Conservation (phyloP, 108 stramenopile genomes). For the Nitzschia sp. region DNA sequence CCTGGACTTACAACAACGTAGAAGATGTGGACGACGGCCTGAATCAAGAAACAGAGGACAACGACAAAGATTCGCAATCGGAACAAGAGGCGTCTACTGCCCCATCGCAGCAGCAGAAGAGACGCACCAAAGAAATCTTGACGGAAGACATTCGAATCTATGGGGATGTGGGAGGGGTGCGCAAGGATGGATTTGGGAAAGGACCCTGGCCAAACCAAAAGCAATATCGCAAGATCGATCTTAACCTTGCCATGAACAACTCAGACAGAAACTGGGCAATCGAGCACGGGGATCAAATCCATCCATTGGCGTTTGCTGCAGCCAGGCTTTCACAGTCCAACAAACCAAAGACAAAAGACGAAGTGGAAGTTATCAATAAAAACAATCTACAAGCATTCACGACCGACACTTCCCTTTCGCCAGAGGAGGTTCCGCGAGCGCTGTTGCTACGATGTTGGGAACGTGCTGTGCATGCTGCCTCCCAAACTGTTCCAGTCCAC, state of each 20-base stretch:
- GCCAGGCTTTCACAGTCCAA: slow-evolving; percentile 28
- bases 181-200: background rate
- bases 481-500: slow-evolving; percentile 6
- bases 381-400: slow-evolving; percentile 7
- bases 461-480: slow-evolving; percentile 45
- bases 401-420: slow-evolving; percentile 16
- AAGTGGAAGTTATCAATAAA: background rate
- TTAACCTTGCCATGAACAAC: background rate
- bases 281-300: slow-evolving; percentile 37
- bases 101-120: background rate
- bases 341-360: background rate
- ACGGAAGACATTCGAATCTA: slow-evolving; percentile 37
- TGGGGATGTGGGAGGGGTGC: background rate
- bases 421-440: slow-evolving; percentile 23
- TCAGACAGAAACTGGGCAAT: slow-evolving; percentile 32
- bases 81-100: background rate
- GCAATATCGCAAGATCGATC: background rate
- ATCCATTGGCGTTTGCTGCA: slow-evolving; percentile 29
- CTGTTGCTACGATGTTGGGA: slow-evolving; percentile 45
- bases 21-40: slow-evolving; percentile 3
- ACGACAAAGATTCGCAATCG: background rate
- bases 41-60: background rate
- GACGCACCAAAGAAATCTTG: background rate
- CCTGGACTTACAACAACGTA: slow-evolving; percentile 2
- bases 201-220: slow-evolving; percentile 18